These are phyloP conservation scores for Suillus brevipes DNA, from an alignment of 768 basidiomycete genomes.

Conservation along the genomic window DNA sequence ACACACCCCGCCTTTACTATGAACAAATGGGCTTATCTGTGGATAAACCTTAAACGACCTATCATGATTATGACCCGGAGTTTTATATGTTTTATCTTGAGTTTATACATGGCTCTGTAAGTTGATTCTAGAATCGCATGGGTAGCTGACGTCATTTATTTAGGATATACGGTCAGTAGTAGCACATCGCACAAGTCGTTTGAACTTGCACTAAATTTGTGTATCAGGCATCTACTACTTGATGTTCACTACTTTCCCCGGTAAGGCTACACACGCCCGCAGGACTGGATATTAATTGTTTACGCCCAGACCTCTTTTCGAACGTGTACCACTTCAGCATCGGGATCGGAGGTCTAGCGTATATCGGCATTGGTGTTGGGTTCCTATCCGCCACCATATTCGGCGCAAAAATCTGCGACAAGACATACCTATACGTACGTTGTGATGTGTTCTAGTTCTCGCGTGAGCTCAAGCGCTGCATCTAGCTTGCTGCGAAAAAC, in stretches of 20 bases:
- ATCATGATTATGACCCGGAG: conserved; percentile 57
- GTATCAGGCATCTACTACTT: conserved; percentile 54
- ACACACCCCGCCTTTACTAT: conserved; percentile 31
- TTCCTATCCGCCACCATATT: background rate
- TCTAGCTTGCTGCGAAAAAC: conserved; percentile 51
- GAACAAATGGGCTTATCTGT: conserved; percentile 44
- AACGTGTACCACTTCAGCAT: background rate
- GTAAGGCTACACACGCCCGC: conserved; percentile 16
- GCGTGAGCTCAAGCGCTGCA: background rate
- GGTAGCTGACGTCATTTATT: conserved; percentile 17
- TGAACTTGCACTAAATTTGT: background rate
- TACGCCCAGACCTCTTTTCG: background rate
- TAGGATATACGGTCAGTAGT: conserved; percentile 55
- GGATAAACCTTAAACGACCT: conserved; percentile 66
- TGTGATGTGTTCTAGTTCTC: background rate
- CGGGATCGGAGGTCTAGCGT: background rate
- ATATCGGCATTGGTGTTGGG: background rate
- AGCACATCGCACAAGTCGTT: background rate
- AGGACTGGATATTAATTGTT: conserved; percentile 3
- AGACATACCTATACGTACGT: background rate
- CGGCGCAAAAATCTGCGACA: background rate
- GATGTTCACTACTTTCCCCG: conserved; percentile 65
- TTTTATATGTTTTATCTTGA: conserved; percentile 70
- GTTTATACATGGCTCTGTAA: conserved; percentile 71
- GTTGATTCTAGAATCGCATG: conserved; percentile 25